These are phyloP conservation scores for Ruellia speciosa DNA, from an alignment of 305 asterid species.

Conservation along the genomic window DNA sequence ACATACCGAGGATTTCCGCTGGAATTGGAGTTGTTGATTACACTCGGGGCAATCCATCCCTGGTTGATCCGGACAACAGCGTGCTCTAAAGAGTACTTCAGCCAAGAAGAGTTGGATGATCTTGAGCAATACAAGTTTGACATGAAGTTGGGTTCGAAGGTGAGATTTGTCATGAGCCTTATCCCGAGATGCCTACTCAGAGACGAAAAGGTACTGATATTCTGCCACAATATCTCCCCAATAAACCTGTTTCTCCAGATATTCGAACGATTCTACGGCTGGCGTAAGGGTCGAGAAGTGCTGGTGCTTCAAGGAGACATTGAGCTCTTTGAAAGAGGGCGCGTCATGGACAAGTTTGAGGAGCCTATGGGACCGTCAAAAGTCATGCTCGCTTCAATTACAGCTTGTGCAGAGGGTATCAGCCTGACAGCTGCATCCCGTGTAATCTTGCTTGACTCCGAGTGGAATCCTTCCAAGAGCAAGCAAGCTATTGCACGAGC, in stretches of 20 bases:
- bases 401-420: constrained; percentile 94
- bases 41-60: constrained; percentile 94
- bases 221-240: constrained; percentile 92
- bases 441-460: constrained; percentile 79
- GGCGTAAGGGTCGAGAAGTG: constrained; percentile 83
- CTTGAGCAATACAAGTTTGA: constrained; percentile 71
- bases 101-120: constrained; percentile 46
- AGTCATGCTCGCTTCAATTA: constrained; percentile 87
- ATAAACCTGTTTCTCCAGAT: constrained; percentile 71
- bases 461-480: constrained; percentile 97
- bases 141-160: constrained; percentile 74
- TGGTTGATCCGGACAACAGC: constrained; percentile 82
- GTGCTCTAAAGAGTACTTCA: constrained; percentile 63
- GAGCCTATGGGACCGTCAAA: constrained; percentile 80
- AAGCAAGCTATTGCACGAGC: constrained; percentile 94
- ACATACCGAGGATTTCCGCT: constrained; percentile 81
- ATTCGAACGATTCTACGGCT: constrained; percentile 64
- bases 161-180: constrained; percentile 84
- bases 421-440: constrained; percentile 95
- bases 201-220: constrained; percentile 68
- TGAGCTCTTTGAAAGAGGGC: constrained; percentile 84
- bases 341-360: constrained; percentile 89
- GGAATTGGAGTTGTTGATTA: constrained; percentile 76
- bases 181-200: constrained; percentile 66
- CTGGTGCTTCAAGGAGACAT: constrained; percentile 94